Evolutionary conservation across 1,284 basidiomycete species (phyloP).

Genomic region (Singerocomus inundabilis): DNA sequence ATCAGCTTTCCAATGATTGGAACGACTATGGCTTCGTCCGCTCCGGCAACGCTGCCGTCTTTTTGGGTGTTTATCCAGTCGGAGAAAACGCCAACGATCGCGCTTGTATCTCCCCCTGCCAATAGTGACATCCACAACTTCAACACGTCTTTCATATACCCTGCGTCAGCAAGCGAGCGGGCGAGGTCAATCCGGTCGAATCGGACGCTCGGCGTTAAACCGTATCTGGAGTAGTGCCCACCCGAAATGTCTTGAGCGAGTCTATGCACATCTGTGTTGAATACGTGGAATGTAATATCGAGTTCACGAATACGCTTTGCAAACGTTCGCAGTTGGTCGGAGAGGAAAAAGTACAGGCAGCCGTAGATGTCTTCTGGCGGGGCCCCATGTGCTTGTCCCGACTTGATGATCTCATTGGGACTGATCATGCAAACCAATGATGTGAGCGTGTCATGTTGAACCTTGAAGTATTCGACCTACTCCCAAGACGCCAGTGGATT

Average conservation of each 20-base stretch:
- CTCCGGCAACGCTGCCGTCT: constrained; percentile 14
- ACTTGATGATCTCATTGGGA: constrained; percentile 26
- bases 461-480: constrained; percentile 29
- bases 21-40: constrained; percentile 7
- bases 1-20: constrained; percentile 17
- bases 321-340: constrained; percentile 38
- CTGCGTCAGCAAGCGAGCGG: constrained; percentile 35
- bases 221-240: constrained; percentile 17
- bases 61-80: constrained; percentile 36
- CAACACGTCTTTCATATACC: constrained; percentile 30
- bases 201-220: constrained; percentile 23
- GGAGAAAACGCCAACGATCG: constrained; percentile 41
- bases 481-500: constrained; percentile 42
- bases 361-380: constrained; percentile 42
- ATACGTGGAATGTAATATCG: constrained; percentile 33
- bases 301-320: constrained; percentile 33
- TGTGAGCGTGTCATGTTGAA: constrained; percentile 1
- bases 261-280: constrained; percentile 21
- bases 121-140: constrained; percentile 37
- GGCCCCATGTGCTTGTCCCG: constrained; percentile 36
- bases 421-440: constrained; percentile 2
- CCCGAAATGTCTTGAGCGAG: constrained; percentile 24
- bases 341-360: constrained; percentile 45
- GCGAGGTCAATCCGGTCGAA: constrained; percentile 45
- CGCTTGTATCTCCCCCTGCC: constrained; percentile 19